Base-by-base conservation (phyloP, 1,284 basidiomycete species). In the Irpex sp. region DNA sequence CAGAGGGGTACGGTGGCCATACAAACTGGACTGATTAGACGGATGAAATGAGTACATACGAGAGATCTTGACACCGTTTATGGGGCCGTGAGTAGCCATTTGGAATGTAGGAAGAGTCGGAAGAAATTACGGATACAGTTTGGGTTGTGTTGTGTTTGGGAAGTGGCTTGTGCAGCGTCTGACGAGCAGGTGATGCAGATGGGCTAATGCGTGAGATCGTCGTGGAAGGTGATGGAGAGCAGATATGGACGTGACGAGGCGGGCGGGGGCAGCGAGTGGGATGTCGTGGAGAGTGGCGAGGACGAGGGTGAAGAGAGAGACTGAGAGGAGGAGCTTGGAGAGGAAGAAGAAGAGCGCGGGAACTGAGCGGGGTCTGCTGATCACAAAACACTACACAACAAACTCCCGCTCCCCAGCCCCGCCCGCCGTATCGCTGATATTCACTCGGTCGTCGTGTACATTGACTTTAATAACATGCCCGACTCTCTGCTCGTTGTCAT, bases 31-130 rank as follows among this genome's bases (percentile, higher is more conserved):
- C 71, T 70, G 67, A 69, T 68, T 65, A 64, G 65, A 67, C 65
- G 62, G 15, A 51, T 51, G 49, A 54, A 61, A 58, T 46, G 47
- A 60, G 61, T 65, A 90, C 92, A 81, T 77, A 94, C 93, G 86
- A 77, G 91, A 90, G 72, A 94, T 86, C 84, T 91, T 94, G 78
- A 94, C 89, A 74, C 93, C 93, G 77, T 95, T 95, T 78, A 95
- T 93, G 75, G 90, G 91, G 69, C 83, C 87, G 78, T 91, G 88
- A 65, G 86, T 86, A 67, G 89, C 81, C 90, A 92, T 91, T 71
- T 73, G 69, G 60, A 60, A 64, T 59, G 59, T 49, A 58, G 61
- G 37, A 55, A 58, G 50, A n/a, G 53, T 54, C 53, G 64, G 59
- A 59, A 55, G 67, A 65, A 62, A 66, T 66, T 73, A 72, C 53